Evolutionary conservation across 495 filamentous ascomycete species (phyloP).

Genomic region (Penicillium diatomitis): DNA sequence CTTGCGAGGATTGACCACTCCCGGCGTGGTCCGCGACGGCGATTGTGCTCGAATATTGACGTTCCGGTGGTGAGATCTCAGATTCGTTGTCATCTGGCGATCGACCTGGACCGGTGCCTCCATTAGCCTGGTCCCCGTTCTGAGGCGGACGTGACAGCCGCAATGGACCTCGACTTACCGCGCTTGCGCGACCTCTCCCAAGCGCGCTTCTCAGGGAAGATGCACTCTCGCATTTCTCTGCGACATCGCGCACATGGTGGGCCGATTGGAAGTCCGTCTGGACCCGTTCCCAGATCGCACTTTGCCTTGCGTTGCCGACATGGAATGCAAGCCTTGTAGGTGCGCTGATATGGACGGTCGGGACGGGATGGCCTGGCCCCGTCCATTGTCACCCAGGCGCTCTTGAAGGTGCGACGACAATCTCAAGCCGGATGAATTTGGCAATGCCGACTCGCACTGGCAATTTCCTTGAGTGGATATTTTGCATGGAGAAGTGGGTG

Average conservation of each 20-base stretch:
- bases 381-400: slow-evolving; percentile 24
- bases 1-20: slow-evolving; percentile 1
- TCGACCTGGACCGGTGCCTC: slow-evolving; percentile 3
- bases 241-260: slow-evolving; percentile 90
- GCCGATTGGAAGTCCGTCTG: slow-evolving; percentile 67
- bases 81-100: slow-evolving; percentile 11
- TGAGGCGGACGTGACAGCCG: too few relatives aligned
- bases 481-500: slow-evolving; percentile 3
- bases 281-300: slow-evolving; percentile 47
- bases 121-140: too few relatives aligned
- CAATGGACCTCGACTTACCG: slow-evolving; percentile 14
- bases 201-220: slow-evolving; percentile 71
- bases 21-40: slow-evolving; percentile 1
- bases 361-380: slow-evolving; percentile 27
- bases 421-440: slow-evolving; percentile 13
- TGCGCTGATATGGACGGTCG: slow-evolving; percentile 36
- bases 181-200: slow-evolving; percentile 35
- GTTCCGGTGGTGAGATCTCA: slow-evolving; percentile 3
- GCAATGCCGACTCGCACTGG: slow-evolving; percentile 3
- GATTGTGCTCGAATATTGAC: background rate
- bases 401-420: background rate
- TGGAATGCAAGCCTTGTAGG: slow-evolving; percentile 41
- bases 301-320: slow-evolving; percentile 42
- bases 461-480: slow-evolving; percentile 1
- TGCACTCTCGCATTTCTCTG: slow-evolving; percentile 83